Evolutionary conservation across 768 basidiomycete species (phyloP).

Genomic region (Lentinula lateritia): DNA sequence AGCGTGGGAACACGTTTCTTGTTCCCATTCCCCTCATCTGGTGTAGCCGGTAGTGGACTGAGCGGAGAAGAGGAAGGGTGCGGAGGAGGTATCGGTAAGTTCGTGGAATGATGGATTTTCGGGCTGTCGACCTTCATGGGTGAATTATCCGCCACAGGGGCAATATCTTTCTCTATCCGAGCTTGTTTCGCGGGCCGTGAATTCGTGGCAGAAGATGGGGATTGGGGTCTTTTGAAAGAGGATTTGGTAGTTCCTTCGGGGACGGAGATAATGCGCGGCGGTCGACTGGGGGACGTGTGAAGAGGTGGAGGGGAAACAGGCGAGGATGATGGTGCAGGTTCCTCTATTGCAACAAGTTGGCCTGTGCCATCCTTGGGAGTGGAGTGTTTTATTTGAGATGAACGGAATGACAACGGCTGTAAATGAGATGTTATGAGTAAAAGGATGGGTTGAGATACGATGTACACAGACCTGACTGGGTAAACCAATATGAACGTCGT

Average conservation of each 20-base stretch:
- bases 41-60: neutral
- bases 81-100: neutral
- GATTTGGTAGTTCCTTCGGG: neutral
- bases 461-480: neutral
- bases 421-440: neutral
- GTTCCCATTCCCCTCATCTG: neutral
- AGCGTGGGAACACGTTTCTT: neutral
- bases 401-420: neutral
- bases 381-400: conserved; percentile 2
- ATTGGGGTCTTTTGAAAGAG: neutral
- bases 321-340: neutral
- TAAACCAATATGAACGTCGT: neutral
- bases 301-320: neutral
- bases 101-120: neutral
- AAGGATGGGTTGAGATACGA: neutral
- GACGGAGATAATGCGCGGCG: neutral
- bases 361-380: neutral
- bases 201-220: neutral
- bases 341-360: neutral
- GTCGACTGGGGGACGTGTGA: neutral
- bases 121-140: neutral
- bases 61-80: neutral
- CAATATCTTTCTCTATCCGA: neutral
- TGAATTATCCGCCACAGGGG: neutral
- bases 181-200: neutral